Conservation (phyloP, 306 rosid genomes). For the Cicer yamashitae region DNA sequence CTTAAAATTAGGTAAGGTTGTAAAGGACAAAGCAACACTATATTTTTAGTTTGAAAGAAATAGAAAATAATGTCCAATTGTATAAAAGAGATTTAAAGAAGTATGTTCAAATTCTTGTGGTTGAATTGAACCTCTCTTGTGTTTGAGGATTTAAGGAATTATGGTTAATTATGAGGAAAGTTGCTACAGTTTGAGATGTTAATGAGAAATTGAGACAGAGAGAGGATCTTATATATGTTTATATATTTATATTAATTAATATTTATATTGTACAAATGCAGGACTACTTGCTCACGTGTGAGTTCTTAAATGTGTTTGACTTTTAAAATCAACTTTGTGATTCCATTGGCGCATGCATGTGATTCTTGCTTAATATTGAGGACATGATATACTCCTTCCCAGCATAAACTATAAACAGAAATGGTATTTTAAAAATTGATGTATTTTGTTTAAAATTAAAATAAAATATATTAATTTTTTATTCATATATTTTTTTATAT, state of each 20-base stretch:
- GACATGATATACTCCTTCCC: background rate
- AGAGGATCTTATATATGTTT: background rate
- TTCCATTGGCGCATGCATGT: slow-evolving; percentile 70
- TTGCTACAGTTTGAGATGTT: slow-evolving; percentile 1
- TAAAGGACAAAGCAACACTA: slow-evolving; percentile 46
- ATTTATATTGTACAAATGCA: slow-evolving; percentile 39
- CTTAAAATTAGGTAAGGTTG: slow-evolving; percentile 82
- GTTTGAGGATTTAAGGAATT: slow-evolving; percentile 50
- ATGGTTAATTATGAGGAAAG: slow-evolving; percentile 11
- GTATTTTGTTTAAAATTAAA: no score
- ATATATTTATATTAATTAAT: background rate
- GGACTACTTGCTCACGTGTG: slow-evolving; percentile 73
- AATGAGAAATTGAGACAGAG: slow-evolving; percentile 32
- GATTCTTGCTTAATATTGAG: slow-evolving; percentile 62
- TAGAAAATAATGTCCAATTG: slow-evolving; percentile 1
- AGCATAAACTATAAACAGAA: no score
- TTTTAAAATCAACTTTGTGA: slow-evolving; percentile 58
- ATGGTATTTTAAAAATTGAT: no score
- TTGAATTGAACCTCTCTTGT: slow-evolving; percentile 42
- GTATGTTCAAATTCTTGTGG: slow-evolving; percentile 23
- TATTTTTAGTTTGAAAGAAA: slow-evolving; percentile 53
- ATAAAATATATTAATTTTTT: no score
- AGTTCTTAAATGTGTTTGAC: slow-evolving; percentile 86
- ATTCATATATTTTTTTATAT: no score
- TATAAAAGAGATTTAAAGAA: slow-evolving; percentile 16